Base-by-base conservation (phyloP, 2,329 filamentous ascomycete genomes). In the Drechslera avenae region DNA sequence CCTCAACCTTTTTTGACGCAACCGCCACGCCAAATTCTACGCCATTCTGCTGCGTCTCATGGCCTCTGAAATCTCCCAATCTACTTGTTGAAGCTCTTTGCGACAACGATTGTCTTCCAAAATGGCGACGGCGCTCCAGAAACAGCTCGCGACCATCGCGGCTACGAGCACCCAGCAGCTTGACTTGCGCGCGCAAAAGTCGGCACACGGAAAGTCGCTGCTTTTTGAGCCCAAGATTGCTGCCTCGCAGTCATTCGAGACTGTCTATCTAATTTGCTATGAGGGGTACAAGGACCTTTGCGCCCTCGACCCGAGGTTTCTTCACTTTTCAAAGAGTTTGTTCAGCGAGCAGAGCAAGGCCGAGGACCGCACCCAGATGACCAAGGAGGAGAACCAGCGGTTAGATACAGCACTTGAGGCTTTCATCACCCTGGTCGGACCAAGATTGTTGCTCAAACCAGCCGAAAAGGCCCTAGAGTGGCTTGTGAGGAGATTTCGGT, bases 291-390 rank as follows among this genome's bases (percentile, higher is more conserved):
- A 91, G 57, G 94, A 99, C 68, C 80, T 99, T 51, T 97, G 94
- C 74, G 85, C 86, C 60, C 81, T 99, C 46, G 95, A 99, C 72
- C 73, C 80, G 18, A 85, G 91, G 51, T 97, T 97, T 67, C 69
- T 81, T 12, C 79, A 82, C 30, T 99, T 93, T 69, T 82, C 84
- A 54, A 80, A 82, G 50, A 92, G 86, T 46, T 81, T 99, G 49
- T 99, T 97, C 81, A 95, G 89, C 78, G 89, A 94, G 65, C 90
- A 96, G 77, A 97, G 93, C 76, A 92, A 91, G 72, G 82, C 84
- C 56, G 87, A 96, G 69, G 94, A 99, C 72, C 85, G 94, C 46
- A 88, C 85, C 17, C 88, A 94, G 75, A 88, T 97, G 83, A 92
- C 87, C 13, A 81, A 82, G 23, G 80, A 82, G 53, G 90, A 97